phyloP scores from a whole-genome alignment of 2,329 filamentous ascomycete species.

The Colletotrichum sp. region DNA sequence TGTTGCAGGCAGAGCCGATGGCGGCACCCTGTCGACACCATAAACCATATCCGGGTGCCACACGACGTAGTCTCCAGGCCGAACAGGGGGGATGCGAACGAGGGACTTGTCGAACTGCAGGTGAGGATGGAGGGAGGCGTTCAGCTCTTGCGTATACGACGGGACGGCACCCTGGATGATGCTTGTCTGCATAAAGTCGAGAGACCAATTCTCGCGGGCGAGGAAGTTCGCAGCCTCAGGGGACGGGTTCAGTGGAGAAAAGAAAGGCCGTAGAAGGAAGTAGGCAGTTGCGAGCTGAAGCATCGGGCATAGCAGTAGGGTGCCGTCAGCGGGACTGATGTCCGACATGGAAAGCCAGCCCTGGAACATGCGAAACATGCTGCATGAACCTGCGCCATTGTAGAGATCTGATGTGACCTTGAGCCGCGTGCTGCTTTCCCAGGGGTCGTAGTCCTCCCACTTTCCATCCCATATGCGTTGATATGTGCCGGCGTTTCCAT shows the following conservation, averaged over 20 bases:
- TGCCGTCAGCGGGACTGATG: slow-evolving; percentile 71
- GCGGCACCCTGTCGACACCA: slow-evolving; percentile 63
- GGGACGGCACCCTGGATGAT: slow-evolving; percentile 73
- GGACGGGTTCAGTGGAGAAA: slow-evolving; percentile 48
- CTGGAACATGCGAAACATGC: slow-evolving; percentile 65
- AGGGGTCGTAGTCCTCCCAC: slow-evolving; percentile 63
- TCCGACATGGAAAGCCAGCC: slow-evolving; percentile 59
- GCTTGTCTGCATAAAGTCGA: slow-evolving; percentile 48
- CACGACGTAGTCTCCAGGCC: slow-evolving; percentile 77
- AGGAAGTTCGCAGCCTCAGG: slow-evolving; percentile 38
- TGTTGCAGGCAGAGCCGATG: slow-evolving; percentile 23
- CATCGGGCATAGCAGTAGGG: slow-evolving; percentile 73
- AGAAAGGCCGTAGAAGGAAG: slow-evolving; percentile 79
- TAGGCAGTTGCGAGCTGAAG: slow-evolving; percentile 73
- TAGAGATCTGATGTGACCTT: slow-evolving; percentile 61
- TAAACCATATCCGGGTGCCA: slow-evolving; percentile 78
- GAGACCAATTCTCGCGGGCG: slow-evolving; percentile 57
- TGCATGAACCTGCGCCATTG: slow-evolving; percentile 62
- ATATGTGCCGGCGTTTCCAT: slow-evolving; percentile 63
- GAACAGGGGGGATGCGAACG: slow-evolving; percentile 71
- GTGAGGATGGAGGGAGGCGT: slow-evolving; percentile 72
- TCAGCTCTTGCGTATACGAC: slow-evolving; percentile 76
- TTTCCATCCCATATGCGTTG: slow-evolving; percentile 56
- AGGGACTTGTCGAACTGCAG: slow-evolving; percentile 71
- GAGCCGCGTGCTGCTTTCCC: slow-evolving; percentile 58